Evolutionary conservation across 2,329 filamentous ascomycete species (phyloP), one percentile per base, ranked within the genome.

Genomic region (Alternaria arbusti): DNA sequence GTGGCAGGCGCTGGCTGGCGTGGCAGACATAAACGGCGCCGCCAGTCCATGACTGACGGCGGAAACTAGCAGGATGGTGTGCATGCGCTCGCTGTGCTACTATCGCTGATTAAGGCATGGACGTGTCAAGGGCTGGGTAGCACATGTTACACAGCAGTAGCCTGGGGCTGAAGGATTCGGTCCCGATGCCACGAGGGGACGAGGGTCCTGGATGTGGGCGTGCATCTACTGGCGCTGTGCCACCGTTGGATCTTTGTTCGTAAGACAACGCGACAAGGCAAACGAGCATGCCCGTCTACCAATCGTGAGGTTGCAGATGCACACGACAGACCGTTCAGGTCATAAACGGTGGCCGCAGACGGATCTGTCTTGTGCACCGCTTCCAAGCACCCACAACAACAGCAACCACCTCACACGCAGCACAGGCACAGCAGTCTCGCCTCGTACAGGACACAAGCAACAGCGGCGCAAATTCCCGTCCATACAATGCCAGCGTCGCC

Each of bases 61-160:
- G 77, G 77, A 72, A 74, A 70, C 77, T 78, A 78, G 74, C 69
- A 72, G 56, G 52, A 54, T 54, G 28, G 61, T 55, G 68, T 70
- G 71, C 70, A 74, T 74, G 71, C 68, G 65, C 62, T 59, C 28
- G 51, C 40, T 58, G 52, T 61, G 26, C 30, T 61, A 47, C 52
- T 63, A 45, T 71, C 71, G 67, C 71, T 72, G 67, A 66, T 68
- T 59, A 62, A 71, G 70, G 74, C 69, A 66, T 72, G 72, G 73
- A 66, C 64, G 64, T 67, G 44, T 62, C 56, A 59, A 59, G 56
- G 30, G 69, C 70, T 71, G 50, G 49, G 20, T 52, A 23, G 20
- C 49, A 52, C 49, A 22, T 22, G 74, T 79, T 76, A 69, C 76
- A 79, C 77, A 57, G 66, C 76, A 76, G 69, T 59, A 67, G 68